phyloP scores from a whole-genome alignment of 2,329 filamentous ascomycete species.

The Trichoderma polysporum region DNA sequence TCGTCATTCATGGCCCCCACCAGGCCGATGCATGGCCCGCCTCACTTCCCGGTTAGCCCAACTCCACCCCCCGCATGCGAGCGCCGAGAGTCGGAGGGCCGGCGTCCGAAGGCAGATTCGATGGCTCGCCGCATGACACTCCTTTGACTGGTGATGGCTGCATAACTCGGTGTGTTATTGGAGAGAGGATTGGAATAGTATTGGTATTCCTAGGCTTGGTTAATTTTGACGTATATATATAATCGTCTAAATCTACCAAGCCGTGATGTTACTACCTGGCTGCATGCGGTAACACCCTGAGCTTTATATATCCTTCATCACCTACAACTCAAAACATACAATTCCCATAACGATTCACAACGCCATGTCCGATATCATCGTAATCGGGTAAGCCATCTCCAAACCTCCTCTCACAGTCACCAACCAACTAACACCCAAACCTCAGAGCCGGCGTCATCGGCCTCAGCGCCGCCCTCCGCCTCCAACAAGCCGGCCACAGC shows the following conservation, averaged over 20 bases:
- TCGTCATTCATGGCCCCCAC: background rate
- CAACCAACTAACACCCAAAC: background rate
- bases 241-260: background rate
- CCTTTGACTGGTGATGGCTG: background rate
- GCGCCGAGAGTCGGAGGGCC: constrained; percentile 16
- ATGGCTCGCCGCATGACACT: background rate
- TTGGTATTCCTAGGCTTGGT: background rate
- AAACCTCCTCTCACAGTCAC: background rate
- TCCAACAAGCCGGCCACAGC: constrained; percentile 39
- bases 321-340: background rate
- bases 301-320: background rate
- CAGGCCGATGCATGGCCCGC: background rate
- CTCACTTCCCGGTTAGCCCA: background rate
- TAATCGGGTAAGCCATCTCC: constrained; percentile 30
- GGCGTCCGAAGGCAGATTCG: background rate
- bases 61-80: constrained; percentile 7
- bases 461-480: constrained; percentile 45
- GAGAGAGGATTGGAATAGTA: background rate
- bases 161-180: background rate
- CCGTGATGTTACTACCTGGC: background rate
- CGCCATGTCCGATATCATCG: constrained; percentile 28
- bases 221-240: background rate
- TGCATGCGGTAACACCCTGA: background rate
- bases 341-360: background rate
- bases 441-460: constrained; percentile 50